These are phyloP conservation scores for Fomitiporia mediterranea DNA, from an alignment of 1,284 basidiomycete species.

Conservation along the genomic window DNA sequence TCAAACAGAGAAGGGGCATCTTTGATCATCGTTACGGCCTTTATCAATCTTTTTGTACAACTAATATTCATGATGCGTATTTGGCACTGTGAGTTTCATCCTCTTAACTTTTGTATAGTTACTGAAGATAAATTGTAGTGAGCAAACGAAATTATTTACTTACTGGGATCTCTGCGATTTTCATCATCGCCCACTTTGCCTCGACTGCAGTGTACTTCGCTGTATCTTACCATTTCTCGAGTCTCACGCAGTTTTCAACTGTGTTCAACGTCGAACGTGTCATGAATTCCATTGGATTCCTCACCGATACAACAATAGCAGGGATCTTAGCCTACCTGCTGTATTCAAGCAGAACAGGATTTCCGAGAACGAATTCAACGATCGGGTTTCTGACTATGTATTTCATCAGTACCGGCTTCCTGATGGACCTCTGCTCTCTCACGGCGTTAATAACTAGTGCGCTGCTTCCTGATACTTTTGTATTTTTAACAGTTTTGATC, in stretches of 20 bases:
- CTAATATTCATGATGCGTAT: background rate
- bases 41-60: background rate
- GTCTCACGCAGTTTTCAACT: background rate
- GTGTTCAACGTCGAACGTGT: background rate
- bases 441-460: constrained; percentile 1
- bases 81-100: constrained; percentile 6
- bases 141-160: background rate
- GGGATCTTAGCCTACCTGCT: background rate
- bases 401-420: constrained; percentile 5
- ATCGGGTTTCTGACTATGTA: constrained; percentile 8
- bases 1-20: background rate
- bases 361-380: background rate
- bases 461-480: background rate
- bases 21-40: background rate
- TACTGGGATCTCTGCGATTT: background rate
- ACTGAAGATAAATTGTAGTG: background rate
- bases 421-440: constrained; percentile 11
- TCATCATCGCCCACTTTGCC: constrained; percentile 4
- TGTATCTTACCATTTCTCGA: background rate
- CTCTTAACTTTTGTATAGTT: background rate
- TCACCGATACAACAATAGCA: constrained; percentile 2
- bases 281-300: background rate
- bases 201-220: constrained; percentile 2
- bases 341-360: constrained; percentile 3
- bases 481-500: background rate